Base-by-base conservation (phyloP, 768 basidiomycete genomes). In the Boletus fagicola region DNA sequence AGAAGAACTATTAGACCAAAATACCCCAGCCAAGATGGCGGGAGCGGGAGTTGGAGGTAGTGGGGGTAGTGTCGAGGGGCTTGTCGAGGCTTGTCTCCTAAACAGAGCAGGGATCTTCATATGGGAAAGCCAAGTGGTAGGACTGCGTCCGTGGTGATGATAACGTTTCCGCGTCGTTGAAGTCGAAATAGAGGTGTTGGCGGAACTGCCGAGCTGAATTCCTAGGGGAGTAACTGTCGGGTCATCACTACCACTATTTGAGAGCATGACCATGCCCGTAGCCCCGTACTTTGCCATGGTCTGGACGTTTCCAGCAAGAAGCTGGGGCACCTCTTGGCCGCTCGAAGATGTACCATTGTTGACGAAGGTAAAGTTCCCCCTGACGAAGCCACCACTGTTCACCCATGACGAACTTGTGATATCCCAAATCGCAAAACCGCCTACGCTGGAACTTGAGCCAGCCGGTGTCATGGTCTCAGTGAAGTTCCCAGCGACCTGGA, bases 1-100 rank as follows among this genome's bases (percentile, higher is more conserved):
- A 3, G 84, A 84, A 2, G 87, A 81, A 38, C 77, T 78, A 67
- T 98, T 97, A 8, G 83, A 88, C 92, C 92, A 98, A 77, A 94
- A 98, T 2, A 83, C 82, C 33, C 92, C 96, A 0, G 92, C 82
- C 53, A 97, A 78, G 58, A 98, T 84, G 18, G 92, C 86, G 0
- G 94, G 92, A 1, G 92, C 90, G 1, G 81, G 75, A 2, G 85
- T 78, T 11, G 83, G 72, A 30, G 83, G 77, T 1, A 75, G 44
- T 16, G 81, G 53, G 16, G 90, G 87, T n/a, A 92, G 80, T 1
- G 81, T 71, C 2, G 78, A 61, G 8, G 82, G 67, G 31, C 76
- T 72, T 43, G 71, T 68, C n/a, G 75, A 60, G n/a, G 76, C 65
- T 70, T 88, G 89, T 59, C 86, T 81, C 61, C 64, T 67, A 58